A percentile compares a stretch with the other conserved stretches of the same genome.
phyloP scores from a whole-genome alignment of 1,284 basidiomycete species.

The Trametes polyzona region DNA sequence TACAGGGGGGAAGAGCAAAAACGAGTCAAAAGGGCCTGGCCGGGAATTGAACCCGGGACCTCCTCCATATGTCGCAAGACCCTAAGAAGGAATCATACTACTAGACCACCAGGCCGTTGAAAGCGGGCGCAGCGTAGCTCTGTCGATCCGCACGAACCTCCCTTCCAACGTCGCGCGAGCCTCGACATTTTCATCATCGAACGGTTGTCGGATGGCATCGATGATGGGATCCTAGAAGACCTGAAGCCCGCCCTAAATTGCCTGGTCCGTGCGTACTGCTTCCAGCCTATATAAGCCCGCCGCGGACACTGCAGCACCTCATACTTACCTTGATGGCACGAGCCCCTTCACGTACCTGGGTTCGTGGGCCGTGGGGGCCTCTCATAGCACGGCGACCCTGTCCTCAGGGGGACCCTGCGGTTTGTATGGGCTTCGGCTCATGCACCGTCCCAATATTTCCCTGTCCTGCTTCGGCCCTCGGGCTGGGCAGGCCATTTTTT shows the following conservation, averaged over 20 bases:
- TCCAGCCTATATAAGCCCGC: slow-evolving; percentile 19
- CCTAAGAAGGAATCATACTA: slow-evolving; percentile 46
- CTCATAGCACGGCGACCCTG: slow-evolving; percentile 36
- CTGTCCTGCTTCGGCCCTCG: slow-evolving; percentile 34
- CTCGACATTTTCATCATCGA: too few relatives aligned
- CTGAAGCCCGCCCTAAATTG: slow-evolving; percentile 15
- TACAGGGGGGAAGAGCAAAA: neutral
- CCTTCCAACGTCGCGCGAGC: neutral
- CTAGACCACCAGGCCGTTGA: slow-evolving; percentile 40
- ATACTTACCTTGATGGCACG: slow-evolving; percentile 33
- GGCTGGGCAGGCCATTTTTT: slow-evolving; percentile 38
- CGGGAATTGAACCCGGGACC: slow-evolving; percentile 88
- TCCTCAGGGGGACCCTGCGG: slow-evolving; percentile 35
- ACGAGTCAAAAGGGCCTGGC: slow-evolving; percentile 58
- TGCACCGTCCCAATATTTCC: slow-evolving; percentile 40
- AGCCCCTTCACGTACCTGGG: slow-evolving; percentile 21
- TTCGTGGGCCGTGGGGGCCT: slow-evolving; percentile 25
- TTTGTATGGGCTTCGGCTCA: slow-evolving; percentile 39
- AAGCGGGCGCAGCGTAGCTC: too few relatives aligned
- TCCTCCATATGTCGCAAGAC: slow-evolving; percentile 57
- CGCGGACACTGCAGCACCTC: neutral
- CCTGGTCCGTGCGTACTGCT: slow-evolving; percentile 29
- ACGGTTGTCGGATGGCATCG: too few relatives aligned
- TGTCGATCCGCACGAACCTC: too few relatives aligned
- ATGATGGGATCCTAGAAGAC: too few relatives aligned